These are phyloP conservation scores for Gliomastix tumulicola DNA, from an alignment of 2,329 filamentous ascomycete genomes.

Conservation along the genomic window DNA sequence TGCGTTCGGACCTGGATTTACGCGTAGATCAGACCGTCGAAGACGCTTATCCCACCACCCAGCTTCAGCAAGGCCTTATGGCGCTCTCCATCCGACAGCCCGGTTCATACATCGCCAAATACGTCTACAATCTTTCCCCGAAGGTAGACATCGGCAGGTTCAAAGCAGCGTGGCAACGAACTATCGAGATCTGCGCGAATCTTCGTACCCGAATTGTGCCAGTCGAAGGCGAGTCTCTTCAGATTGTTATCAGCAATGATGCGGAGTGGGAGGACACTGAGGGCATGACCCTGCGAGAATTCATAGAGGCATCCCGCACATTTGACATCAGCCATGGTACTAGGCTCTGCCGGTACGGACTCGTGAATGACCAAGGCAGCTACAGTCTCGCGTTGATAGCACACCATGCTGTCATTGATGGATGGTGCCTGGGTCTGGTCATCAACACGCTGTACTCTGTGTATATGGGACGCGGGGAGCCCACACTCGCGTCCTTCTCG, in stretches of 20 bases:
- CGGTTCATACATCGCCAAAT: constrained; percentile 1
- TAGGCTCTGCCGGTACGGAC: constrained; percentile 8
- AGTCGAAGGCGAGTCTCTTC: not conserved
- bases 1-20: not conserved
- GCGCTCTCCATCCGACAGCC: not conserved
- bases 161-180: not conserved
- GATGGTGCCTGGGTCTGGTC: constrained; percentile 10
- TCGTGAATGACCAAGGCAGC: not conserved
- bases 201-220: constrained; percentile 1
- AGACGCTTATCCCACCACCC: constrained; percentile 3
- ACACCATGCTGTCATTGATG: constrained; percentile 18
- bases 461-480: not conserved
- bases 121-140: not conserved
- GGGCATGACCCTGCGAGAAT: not conserved
- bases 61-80: constrained; percentile 4
- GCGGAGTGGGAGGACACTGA: not conserved
- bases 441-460: not conserved
- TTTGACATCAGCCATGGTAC: constrained; percentile 10
- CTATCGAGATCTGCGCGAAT: not conserved
- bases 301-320: not conserved
- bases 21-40: not conserved
- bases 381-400: constrained; percentile 12
- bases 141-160: not conserved
- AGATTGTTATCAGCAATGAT: constrained; percentile 4
- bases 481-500: not conserved